Conservation (phyloP, 2,329 filamentous ascomycete species). For the Scopulariopsis brevicaulis region DNA sequence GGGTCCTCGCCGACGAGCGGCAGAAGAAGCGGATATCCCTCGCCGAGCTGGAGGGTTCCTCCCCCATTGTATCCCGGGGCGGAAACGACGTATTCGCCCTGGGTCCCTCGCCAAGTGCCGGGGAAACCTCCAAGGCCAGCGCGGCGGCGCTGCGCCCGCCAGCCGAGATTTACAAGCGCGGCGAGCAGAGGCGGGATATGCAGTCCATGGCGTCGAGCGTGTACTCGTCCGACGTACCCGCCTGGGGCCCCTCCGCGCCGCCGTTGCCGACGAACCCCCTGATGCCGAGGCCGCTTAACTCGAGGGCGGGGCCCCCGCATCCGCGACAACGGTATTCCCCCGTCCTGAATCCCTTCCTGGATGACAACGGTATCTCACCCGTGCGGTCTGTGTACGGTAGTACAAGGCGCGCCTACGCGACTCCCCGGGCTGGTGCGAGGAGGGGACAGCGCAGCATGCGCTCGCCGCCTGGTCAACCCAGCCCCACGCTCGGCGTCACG, state of each 20-base stretch:
- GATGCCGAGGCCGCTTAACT: background rate
- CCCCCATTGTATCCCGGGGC: background rate
- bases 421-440: background rate
- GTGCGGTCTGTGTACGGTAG: background rate
- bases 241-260: background rate
- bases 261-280: background rate
- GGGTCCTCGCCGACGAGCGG: constrained; percentile 31
- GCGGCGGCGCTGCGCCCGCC: background rate
- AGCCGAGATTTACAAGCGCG: constrained; percentile 1
- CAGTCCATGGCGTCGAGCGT: constrained; percentile 1
- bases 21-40: constrained; percentile 10
- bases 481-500: background rate
- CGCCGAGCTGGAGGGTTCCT: constrained; percentile 4
- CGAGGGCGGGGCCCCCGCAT: background rate
- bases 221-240: background rate
- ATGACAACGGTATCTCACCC: constrained; percentile 1
- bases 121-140: background rate
- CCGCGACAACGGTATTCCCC: background rate
- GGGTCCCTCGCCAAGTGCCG: background rate
- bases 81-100: background rate
- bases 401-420: background rate
- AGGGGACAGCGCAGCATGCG: background rate
- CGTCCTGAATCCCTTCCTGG: constrained; percentile 3
- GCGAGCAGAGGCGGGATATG: background rate
- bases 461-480: constrained; percentile 6